phyloP scores from a whole-genome alignment of 352 stramenopile genomes.

The Phytophthora lateralis region DNA sequence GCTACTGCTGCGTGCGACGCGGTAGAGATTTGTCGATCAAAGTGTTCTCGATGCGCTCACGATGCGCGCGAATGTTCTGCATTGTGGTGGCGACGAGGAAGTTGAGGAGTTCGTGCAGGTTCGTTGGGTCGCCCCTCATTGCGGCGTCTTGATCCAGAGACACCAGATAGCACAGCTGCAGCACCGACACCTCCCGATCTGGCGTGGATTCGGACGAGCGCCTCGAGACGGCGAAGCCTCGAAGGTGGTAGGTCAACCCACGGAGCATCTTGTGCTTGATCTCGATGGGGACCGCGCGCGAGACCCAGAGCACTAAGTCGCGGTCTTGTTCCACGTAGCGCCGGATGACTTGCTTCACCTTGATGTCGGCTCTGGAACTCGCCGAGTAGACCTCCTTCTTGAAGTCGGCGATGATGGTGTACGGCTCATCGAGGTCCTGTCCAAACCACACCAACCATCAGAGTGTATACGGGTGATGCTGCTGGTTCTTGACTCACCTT shows the following conservation, averaged over 20 bases:
- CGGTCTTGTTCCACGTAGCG: conserved; percentile 53
- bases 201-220: conserved; percentile 13
- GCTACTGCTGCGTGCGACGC: not conserved
- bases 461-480: not conserved
- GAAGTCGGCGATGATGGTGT: conserved; percentile 58
- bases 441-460: not conserved
- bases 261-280: conserved; percentile 47
- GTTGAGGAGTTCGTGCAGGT: conserved; percentile 15
- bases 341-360: conserved; percentile 54
- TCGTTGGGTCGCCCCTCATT: conserved; percentile 3
- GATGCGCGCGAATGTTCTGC: conserved; percentile 27
- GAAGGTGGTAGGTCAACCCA: conserved; percentile 43
- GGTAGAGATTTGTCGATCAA: conserved; percentile 22
- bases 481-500: conserved; percentile 13
- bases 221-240: conserved; percentile 48
- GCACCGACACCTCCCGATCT: conserved; percentile 10
- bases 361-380: conserved; percentile 46
- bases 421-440: conserved; percentile 31
- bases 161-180: conserved; percentile 25
- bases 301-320: conserved; percentile 48
- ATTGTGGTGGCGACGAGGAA: conserved; percentile 22
- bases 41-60: conserved; percentile 27
- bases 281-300: conserved; percentile 43
- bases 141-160: conserved; percentile 22
- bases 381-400: conserved; percentile 48